Evolutionary conservation across 768 basidiomycete genomes (phyloP), one percentile per base, ranked within the genome.

Genomic region (Hypsizygus marmoreus): DNA sequence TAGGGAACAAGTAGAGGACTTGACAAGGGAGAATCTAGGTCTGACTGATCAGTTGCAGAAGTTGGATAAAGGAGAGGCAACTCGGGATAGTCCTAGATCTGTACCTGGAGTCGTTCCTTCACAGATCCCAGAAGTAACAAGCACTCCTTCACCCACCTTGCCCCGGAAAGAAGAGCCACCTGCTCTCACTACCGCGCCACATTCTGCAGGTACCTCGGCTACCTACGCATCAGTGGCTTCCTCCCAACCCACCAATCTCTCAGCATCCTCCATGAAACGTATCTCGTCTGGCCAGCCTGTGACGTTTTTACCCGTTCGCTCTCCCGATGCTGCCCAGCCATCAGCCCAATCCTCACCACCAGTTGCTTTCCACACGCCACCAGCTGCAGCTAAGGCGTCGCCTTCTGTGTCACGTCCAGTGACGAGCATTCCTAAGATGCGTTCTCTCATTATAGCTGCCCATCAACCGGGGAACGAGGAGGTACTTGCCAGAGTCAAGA

Each of bases 381-480:
- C 43, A 19, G 6, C 26, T 26, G 25, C 26, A 10, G 12, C 42
- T 6, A 28, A 31, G 8, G 31, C 29, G 12, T 20, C 16, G 9
- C 20, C 20, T 8, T 12, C 17, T 25, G 10, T 16, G 3, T 20
- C 25, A 22, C 32, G 64, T 40, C 54, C 56, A 4, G 64, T 70
- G 14, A 70, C 65, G 60, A 70, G 51, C 53, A 56, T 76, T 25
- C 68, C 63, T 8, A 71, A 75, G 28, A 55, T 76, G 9, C 69
- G 73, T 39, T 63, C 68, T 3, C 69, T 75, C 43, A 74, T 75
- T 53, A 63, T 60, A 31, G 66, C 65, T 9, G 74, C 74, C 13
- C 71, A 73, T 45, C 68, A 72, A 52, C 70, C 71, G 1, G 68
- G 70, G 0, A 74, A 73, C 39, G 64, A 70, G 5, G 68, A 63